These are phyloP conservation scores for Coemansia sp. DNA, from an alignment of 192 early-diverging fungal genomes.

Conservation along the genomic window DNA sequence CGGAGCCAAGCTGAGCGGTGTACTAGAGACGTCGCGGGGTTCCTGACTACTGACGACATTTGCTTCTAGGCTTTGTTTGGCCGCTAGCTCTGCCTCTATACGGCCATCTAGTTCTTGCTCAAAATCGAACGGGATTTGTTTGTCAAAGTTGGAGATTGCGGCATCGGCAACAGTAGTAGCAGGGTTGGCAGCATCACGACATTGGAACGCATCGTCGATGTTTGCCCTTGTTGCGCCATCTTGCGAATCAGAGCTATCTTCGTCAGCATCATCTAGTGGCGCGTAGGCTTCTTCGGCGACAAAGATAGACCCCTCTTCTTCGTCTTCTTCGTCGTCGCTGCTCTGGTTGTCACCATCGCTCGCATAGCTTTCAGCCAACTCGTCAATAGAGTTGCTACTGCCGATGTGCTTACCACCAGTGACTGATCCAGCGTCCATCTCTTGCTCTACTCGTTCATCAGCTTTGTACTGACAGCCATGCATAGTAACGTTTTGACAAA, in stretches of 20 bases:
- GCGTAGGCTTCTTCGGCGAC: constrained; percentile 30
- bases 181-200: background rate
- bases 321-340: background rate
- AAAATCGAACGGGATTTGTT: constrained; percentile 14
- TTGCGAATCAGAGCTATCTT: background rate
- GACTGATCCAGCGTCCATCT: background rate
- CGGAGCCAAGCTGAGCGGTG: constrained; percentile 1
- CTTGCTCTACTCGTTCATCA: background rate
- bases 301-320: constrained; percentile 25
- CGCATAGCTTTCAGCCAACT: background rate
- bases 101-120: constrained; percentile 23
- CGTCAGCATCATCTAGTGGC: constrained; percentile 23
- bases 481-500: constrained; percentile 8
- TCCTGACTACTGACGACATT: background rate
- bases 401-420: background rate
- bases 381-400: background rate
- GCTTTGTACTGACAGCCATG: background rate
- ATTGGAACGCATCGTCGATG: constrained; percentile 10
- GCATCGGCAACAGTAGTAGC: background rate
- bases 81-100: constrained; percentile 19
- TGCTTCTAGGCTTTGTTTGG: background rate
- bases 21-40: no score
- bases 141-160: background rate
- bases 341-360: background rate
- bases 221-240: background rate